Base-by-base conservation (phyloP, 2,329 filamentous ascomycete genomes). In the Alternaria sp. region DNA sequence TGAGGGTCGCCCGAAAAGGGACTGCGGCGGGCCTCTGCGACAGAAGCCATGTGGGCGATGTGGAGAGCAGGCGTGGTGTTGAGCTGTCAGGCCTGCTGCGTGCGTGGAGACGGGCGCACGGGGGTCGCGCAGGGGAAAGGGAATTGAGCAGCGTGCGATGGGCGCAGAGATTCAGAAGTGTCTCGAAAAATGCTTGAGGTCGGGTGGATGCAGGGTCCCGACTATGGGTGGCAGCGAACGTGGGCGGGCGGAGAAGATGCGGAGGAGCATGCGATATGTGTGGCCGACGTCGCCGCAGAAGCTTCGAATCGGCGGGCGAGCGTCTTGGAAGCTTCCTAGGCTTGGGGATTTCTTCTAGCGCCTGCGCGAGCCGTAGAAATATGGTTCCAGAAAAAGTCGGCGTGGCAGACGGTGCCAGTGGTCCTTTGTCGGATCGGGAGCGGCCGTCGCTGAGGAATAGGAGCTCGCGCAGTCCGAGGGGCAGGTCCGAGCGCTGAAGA, bases 1-100 rank as follows among this genome's bases (percentile, higher is more conserved):
- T 80, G 77, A 4, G 72, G 65, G 57, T 80, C 78, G 73, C 77
- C 77, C 63, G 82, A 73, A 68, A 86, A 84, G 45, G 83, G 81
- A 68, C 81, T 84, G 73, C 83, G 81, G 60, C 79, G 77, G 67
- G 82, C 77, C 61, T 83, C 81, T 58, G 80, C 77, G 61, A 82
- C 79, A 43, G 81, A 81, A 61, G 82, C 82, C 82, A 84, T 84
- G 62, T 51, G 64, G 61, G 57, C 50, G 7, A 55, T 57, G 59
- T 62, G 54, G 60, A 61, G 54, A 32, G 61, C 52, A 51, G n/a
- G 46, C 30, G 65, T 60, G 57, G 57, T 64, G 65, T 61, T 65
- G 56, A 55, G 64, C 32, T 50, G 65, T 51, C 68, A 64, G 61
- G 44, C 36, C 43, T 40, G 28, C 21, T 15, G 43, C 8, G 25